Evolutionary conservation across 208 protist genomes (phyloP), one percentile per base, ranked within the genome.

Genomic region (Herpetomonas tarakana): DNA sequence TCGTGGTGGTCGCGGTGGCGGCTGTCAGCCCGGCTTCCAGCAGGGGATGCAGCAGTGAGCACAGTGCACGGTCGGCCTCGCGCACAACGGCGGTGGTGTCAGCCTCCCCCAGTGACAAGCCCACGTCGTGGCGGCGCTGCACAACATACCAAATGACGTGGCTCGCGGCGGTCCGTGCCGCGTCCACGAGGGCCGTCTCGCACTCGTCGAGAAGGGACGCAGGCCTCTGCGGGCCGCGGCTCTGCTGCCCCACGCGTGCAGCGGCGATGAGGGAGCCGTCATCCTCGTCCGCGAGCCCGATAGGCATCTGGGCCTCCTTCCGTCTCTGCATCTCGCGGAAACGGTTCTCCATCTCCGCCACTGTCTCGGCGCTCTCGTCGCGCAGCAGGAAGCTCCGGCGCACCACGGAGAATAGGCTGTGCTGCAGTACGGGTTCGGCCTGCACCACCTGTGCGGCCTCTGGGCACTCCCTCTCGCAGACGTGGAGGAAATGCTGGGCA

Each of bases 291-390:
- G 57, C 58, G 21, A 74, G 56, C 30, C 65, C 58, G 1, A 69
- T 53, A n/a, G 51, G 50, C 2, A 57, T 38, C 9, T 50, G 38
- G 2, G 68, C 49, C 21, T 39, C 46, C 44, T 52, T 44, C 30
- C 50, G 64, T 44, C 62, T 45, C 49, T 73, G 57, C 25, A 73
- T 57, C 27, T 81, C 64, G 1, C 26, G 60, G 56, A 93, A 91
- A 12, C 80, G 74, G 11, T 72, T 68, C 9, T 58, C 75, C 44
- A 87, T 84, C 25, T 79, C 81, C 18, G 47, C 52, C 38, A 91
- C 75, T 9, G 80, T 71, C 31, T 94, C 88, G 12, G 79, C 75
- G 16, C 78, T 74, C 66, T 84, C 74, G 57, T 91, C 82, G 3
- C 71, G 78, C 55, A 94, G 60, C 28, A 94, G 62, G 29, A 84